Evolutionary conservation across 495 filamentous ascomycete species (phyloP).

Genomic region (Mycothermus thermophilus): DNA sequence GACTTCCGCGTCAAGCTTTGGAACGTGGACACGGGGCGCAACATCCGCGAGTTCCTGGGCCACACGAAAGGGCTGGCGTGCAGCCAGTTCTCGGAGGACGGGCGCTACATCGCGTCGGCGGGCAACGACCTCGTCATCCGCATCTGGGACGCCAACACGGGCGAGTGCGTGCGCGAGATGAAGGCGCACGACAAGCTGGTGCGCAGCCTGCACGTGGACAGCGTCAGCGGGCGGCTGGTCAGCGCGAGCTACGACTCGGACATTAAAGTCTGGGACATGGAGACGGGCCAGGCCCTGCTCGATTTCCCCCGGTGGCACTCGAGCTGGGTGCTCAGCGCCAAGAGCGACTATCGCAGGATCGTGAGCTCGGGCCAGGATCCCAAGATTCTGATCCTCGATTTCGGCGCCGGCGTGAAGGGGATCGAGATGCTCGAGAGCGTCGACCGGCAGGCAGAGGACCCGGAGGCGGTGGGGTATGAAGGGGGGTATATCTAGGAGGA

Average conservation of each 20-base stretch:
- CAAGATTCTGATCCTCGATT: slow-evolving; percentile 83
- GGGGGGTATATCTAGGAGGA: slow-evolving; percentile 7
- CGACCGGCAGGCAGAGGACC: no score
- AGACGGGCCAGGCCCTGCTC: slow-evolving; percentile 54
- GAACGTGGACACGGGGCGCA: slow-evolving; percentile 75
- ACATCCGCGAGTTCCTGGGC: slow-evolving; percentile 74
- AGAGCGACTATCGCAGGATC: slow-evolving; percentile 85
- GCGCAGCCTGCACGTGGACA: slow-evolving; percentile 78
- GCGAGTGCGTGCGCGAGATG: slow-evolving; percentile 63
- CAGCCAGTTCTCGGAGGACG: slow-evolving; percentile 88
- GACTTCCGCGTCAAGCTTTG: slow-evolving; percentile 88
- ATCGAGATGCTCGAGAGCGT: slow-evolving; percentile 40
- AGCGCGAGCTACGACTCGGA: slow-evolving; percentile 87
- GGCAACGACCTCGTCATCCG: slow-evolving; percentile 91
- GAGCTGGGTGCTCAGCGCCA: slow-evolving; percentile 91
- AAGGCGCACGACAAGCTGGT: slow-evolving; percentile 70
- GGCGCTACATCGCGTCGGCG: slow-evolving; percentile 73
- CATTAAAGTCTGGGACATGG: slow-evolving; percentile 82
- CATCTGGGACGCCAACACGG: slow-evolving; percentile 84
- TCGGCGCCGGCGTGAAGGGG: slow-evolving; percentile 43
- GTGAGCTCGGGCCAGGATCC: slow-evolving; percentile 89
- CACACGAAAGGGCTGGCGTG: slow-evolving; percentile 87
- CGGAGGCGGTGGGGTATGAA: neutral
- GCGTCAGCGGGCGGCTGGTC: slow-evolving; percentile 63
- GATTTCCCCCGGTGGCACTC: slow-evolving; percentile 81